phyloP scores from a whole-genome alignment of 441 rosid genomes.

The Populus hybrid region DNA sequence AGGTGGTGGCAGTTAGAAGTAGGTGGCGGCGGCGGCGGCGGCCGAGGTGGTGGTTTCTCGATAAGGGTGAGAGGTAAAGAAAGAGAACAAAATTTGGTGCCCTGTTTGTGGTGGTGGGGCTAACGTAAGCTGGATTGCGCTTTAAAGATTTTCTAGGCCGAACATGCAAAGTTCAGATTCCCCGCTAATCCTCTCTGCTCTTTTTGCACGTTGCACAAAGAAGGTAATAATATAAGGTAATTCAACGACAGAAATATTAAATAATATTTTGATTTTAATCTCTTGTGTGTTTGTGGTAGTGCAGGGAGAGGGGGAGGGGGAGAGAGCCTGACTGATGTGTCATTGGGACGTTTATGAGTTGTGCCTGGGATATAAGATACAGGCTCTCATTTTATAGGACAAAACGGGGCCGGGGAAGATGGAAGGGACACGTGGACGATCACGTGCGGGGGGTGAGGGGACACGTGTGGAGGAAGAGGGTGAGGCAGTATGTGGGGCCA shows the following conservation, averaged over 20 bases:
- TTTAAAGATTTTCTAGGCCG: slow-evolving; percentile 60
- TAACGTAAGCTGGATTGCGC: slow-evolving; percentile 55
- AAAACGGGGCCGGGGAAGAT: slow-evolving; percentile 12
- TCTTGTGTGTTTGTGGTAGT: neutral
- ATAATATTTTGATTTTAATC: too few relatives aligned
- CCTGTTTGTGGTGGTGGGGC: slow-evolving; percentile 27
- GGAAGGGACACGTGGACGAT: slow-evolving; percentile 3
- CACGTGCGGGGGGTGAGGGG: slow-evolving; percentile 20
- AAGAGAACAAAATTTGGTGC: slow-evolving; percentile 24
- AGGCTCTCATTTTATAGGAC: slow-evolving; percentile 59
- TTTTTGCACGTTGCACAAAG: slow-evolving; percentile 15
- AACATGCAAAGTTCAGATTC: slow-evolving; percentile 35
- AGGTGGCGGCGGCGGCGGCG: neutral
- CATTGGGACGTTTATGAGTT: neutral
- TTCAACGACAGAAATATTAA: neutral
- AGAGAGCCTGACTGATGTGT: slow-evolving; percentile 9
- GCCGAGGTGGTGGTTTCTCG: neutral
- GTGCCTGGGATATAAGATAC: slow-evolving; percentile 53
- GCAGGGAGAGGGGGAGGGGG: slow-evolving; percentile 13
- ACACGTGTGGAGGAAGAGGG: slow-evolving; percentile 40
- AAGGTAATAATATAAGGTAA: neutral
- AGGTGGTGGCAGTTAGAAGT: neutral
- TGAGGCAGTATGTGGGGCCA: slow-evolving; percentile 22
- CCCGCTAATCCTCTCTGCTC: neutral
- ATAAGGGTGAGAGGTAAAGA: neutral